Conservation (phyloP, 257 asterid species). For the Thymus mandschuricus region DNA sequence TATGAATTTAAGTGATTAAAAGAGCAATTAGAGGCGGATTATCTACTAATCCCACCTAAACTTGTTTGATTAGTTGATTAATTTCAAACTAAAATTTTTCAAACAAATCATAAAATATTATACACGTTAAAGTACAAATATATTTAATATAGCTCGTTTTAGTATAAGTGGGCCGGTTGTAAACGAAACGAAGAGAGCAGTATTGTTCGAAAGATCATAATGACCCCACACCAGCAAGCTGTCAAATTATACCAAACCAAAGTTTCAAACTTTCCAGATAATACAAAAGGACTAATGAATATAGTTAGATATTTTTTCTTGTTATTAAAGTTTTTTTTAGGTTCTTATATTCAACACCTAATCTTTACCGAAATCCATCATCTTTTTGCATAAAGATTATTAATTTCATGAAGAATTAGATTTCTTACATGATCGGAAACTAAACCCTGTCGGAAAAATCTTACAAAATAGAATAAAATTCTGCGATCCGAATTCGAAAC, state of each 20-base stretch:
- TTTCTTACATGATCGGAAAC: neutral
- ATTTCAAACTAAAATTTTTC: neutral
- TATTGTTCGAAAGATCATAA: neutral
- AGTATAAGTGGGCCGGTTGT: too few relatives aligned
- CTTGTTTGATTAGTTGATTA: constrained; percentile 9
- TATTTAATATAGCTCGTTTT: too few relatives aligned
- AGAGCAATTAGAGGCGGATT: constrained; percentile 25
- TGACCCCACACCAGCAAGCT: constrained; percentile 32
- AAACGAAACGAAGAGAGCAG: neutral
- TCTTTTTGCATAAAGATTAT: neutral
- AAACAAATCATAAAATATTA: neutral
- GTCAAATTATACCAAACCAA: neutral
- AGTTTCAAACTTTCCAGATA: constrained; percentile 17
- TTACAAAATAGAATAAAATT: neutral
- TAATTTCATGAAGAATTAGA: neutral
- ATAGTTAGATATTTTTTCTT: neutral
- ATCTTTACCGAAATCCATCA: neutral
- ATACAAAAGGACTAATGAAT: constrained; percentile 13
- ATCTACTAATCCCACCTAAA: constrained; percentile 20
- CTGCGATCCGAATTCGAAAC: neutral
- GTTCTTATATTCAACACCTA: constrained; percentile 33
- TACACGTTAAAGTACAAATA: too few relatives aligned
- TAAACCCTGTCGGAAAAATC: neutral
- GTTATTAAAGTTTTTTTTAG: neutral
- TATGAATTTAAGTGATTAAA: constrained; percentile 4